Base-by-base conservation (phyloP, 345 rosid species). In the Eucalyptus regnans region DNA sequence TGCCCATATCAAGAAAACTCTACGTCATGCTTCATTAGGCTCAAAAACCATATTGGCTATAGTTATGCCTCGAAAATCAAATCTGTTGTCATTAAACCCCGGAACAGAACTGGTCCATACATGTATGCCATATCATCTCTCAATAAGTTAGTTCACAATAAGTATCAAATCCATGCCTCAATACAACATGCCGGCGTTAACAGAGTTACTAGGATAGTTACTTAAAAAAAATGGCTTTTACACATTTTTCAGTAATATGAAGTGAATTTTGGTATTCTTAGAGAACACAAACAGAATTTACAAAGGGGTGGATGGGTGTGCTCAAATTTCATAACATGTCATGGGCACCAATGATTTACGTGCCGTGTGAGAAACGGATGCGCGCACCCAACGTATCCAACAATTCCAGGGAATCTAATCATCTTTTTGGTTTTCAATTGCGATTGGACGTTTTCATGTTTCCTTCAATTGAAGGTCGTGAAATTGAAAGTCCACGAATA, bases 301-400 rank as follows among this genome's bases (percentile, higher is more conserved):
- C 14, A 58, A 25, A 58, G 3, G 7, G 64, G 64, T 58, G 64
- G 1, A 10, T 10, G 64, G 13, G n/a, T 58, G n/a, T 58, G 14
- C 27, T 25, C 13, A 27, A 27, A 25, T 58, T 27, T 58, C 29
- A 58, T 58, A 58, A 11, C n/a, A 5, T 58, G 3, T 25, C 64
- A 9, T 58, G 64, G 1, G 64, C n/a, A 58, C n/a, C n/a, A 11
- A 0, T 25, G 2, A 58, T 58, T 10, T 58, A 58, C 1, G 0
- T 58, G n/a, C 14, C n/a, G 7, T 58, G 66, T 5, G 7, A 58
- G 66, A 5, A 58, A 58, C 15, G 15, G n/a, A 58, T 58, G 66
- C 66, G 6, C 13, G 66, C 13, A 58, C 29, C n/a, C 7, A 10
- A 12, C n/a, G 7, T 58, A 58, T 58, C n/a, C 29, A 58, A 58